Conservation (phyloP, 345 rosid genomes). For the Arabidopsis thaliana region DNA sequence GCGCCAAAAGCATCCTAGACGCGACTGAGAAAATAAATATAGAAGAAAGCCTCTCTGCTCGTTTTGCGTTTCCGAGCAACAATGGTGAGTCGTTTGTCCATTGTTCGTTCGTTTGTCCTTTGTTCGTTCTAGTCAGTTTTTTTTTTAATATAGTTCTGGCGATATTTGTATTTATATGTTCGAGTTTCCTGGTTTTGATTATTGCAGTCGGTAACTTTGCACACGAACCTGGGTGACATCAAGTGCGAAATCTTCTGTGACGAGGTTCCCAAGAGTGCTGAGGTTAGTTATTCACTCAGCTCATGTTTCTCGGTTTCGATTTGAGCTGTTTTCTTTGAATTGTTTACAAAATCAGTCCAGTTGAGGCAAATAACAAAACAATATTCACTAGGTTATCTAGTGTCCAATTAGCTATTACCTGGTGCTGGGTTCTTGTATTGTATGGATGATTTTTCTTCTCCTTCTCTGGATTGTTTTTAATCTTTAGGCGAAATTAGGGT, state of each 20-base stretch:
- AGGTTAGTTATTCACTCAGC: conserved; percentile 52
- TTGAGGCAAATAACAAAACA: neutral
- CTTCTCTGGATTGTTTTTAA: no score
- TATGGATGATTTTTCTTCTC: no score
- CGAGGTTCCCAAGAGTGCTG: conserved; percentile 90
- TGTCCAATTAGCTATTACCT: neutral
- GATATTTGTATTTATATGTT: no score
- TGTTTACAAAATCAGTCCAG: neutral
- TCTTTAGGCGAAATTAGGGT: no score
- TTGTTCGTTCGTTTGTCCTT: neutral
- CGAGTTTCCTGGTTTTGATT: no score
- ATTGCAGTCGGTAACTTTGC: conserved; percentile 88
- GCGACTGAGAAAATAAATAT: neutral
- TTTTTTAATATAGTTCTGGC: neutral
- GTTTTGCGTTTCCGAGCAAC: conserved; percentile 13
- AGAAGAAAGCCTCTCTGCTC: conserved; percentile 11
- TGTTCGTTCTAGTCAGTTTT: neutral
- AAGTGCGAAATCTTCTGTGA: conserved; percentile 98
- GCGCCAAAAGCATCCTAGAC: neutral
- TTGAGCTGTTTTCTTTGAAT: neutral
- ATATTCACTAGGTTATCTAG: no score
- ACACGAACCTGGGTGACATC: conserved; percentile 96
- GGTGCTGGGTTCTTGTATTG: no score
- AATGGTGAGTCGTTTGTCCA: conserved; percentile 35
- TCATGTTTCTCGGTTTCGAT: neutral